phyloP scores from a whole-genome alignment of 2,329 filamentous ascomycete species.

The Eutypella sp. region DNA sequence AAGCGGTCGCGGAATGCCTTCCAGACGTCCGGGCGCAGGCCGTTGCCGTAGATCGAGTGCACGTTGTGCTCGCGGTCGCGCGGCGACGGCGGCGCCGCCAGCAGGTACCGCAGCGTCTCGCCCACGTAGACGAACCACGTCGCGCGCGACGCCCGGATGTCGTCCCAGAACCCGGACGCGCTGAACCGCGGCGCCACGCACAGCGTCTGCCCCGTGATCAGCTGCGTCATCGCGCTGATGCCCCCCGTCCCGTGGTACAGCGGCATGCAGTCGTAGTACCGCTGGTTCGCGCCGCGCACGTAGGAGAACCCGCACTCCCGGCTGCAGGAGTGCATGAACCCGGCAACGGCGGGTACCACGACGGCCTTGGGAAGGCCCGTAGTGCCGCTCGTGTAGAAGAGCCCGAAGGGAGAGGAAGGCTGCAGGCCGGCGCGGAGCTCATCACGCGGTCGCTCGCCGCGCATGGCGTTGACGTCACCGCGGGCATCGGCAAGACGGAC shows the following conservation, averaged over 20 bases:
- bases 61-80: constrained; percentile 56
- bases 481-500: constrained; percentile 45
- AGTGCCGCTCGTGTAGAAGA: constrained; percentile 73
- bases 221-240: constrained; percentile 50
- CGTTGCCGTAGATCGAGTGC: constrained; percentile 60
- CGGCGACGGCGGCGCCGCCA: constrained; percentile 60
- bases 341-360: constrained; percentile 47
- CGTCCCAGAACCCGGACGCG: constrained; percentile 64
- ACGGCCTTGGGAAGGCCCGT: constrained; percentile 73
- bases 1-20: constrained; percentile 59
- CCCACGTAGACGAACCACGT: constrained; percentile 75
- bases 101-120: constrained; percentile 69
- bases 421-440: constrained; percentile 47
- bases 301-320: constrained; percentile 22
- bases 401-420: constrained; percentile 50
- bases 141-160: constrained; percentile 61
- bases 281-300: constrained; percentile 38
- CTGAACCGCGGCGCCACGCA: constrained; percentile 66
- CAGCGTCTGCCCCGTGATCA: constrained; percentile 49
- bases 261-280: constrained; percentile 74
- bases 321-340: constrained; percentile 28
- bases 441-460: constrained; percentile 49
- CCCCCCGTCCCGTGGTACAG: constrained; percentile 72
- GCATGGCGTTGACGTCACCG: constrained; percentile 37
- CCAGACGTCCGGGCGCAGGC: constrained; percentile 66